A percentile compares a stretch with the other conserved stretches of the same genome.
Evolutionary conservation across 768 basidiomycete genomes (phyloP).

Genomic region (Tulasnella sp.): DNA sequence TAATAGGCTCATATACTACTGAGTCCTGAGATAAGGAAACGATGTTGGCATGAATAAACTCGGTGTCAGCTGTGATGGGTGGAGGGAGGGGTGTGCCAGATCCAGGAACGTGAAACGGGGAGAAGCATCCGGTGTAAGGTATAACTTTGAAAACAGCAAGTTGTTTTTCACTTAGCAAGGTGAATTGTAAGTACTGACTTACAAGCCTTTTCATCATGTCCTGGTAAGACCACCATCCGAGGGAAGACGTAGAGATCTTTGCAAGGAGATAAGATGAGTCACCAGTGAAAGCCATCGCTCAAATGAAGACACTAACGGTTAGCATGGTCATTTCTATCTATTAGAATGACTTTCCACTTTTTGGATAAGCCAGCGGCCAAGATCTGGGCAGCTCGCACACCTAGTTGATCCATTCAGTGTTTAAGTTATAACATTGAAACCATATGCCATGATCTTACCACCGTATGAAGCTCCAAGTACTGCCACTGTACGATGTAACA

Average conservation of each 20-base stretch:
- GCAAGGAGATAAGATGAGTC: too few species aligned
- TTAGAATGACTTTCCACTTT: too few species aligned
- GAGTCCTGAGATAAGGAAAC: background rate
- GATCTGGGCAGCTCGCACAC: too few species aligned
- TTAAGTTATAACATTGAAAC: too few species aligned
- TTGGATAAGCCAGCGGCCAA: too few species aligned
- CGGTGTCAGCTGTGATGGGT: background rate
- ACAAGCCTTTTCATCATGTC: constrained; percentile 8
- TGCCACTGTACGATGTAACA: too few species aligned
- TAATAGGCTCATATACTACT: background rate
- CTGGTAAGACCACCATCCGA: background rate
- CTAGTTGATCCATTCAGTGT: too few species aligned
- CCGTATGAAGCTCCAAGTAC: too few species aligned
- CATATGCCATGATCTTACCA: too few species aligned
- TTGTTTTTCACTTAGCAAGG: background rate
- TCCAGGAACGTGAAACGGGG: background rate
- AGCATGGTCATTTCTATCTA: too few species aligned
- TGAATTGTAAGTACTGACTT: background rate
- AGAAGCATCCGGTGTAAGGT: background rate
- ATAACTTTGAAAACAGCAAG: constrained; percentile 3
- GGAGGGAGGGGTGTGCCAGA: background rate
- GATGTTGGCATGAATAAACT: background rate
- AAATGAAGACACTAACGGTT: too few species aligned
- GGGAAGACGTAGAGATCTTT: background rate
- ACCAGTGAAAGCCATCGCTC: too few species aligned